Evolutionary conservation across 352 stramenopile genomes (phyloP).

Genomic region (Pythium graminicola): DNA sequence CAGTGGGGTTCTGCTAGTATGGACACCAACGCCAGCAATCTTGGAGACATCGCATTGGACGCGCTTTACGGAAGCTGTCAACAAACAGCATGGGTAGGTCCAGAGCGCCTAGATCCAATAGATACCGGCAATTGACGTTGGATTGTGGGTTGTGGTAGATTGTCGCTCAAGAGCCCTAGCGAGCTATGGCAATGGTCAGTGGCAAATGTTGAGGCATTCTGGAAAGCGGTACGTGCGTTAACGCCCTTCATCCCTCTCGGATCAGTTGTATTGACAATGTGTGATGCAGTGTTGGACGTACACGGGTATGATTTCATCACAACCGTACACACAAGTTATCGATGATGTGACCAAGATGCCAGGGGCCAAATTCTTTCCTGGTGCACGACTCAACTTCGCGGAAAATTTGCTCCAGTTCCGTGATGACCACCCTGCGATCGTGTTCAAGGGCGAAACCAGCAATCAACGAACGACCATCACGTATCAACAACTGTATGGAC

Average conservation of each 20-base stretch:
- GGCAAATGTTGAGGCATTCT: constrained; percentile 58
- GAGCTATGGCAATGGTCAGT: constrained; percentile 71
- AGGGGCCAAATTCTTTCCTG: constrained; percentile 63
- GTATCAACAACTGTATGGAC: constrained; percentile 58
- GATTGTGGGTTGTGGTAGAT: no score
- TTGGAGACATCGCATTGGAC: constrained; percentile 58
- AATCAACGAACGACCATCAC: constrained; percentile 47
- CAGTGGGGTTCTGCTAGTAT: constrained; percentile 30
- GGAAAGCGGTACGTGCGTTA: constrained; percentile 29
- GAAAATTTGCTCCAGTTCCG: constrained; percentile 71
- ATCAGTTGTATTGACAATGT: background rate
- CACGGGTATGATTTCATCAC: constrained; percentile 53
- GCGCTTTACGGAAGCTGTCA: constrained; percentile 58
- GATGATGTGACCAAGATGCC: constrained; percentile 63
- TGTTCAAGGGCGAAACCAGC: constrained; percentile 70
- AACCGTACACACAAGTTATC: constrained; percentile 47
- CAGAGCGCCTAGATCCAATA: no score
- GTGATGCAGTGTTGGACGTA: constrained; percentile 55
- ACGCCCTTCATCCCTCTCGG: background rate
- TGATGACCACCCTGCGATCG: constrained; percentile 60
- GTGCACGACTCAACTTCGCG: constrained; percentile 63
- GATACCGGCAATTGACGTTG: no score
- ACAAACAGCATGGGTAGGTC: constrained; percentile 38
- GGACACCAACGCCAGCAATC: constrained; percentile 40
- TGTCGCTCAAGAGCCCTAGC: constrained; percentile 34